These are phyloP conservation scores for Zalaria obscura DNA, from an alignment of 2,329 filamentous ascomycete genomes.

Conservation along the genomic window DNA sequence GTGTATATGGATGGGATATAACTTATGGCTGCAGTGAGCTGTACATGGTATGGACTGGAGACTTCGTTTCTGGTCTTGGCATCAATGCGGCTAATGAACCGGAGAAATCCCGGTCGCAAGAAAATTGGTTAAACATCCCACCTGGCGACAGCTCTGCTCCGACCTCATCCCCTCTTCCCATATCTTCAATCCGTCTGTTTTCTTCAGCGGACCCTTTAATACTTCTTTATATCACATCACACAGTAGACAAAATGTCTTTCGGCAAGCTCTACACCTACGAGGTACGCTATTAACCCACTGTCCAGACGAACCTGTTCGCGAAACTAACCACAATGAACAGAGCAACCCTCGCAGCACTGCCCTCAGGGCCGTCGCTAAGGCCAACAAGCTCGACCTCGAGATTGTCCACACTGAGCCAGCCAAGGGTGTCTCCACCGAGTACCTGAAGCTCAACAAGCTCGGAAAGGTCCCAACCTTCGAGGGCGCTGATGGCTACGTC, in stretches of 20 bases:
- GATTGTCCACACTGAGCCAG: conserved; percentile 56
- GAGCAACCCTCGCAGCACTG: conserved; percentile 81
- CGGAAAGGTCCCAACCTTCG: conserved; percentile 84
- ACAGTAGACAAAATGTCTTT: conserved; percentile 42
- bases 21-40: too few species aligned
- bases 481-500: conserved; percentile 79
- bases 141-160: conserved; percentile 9
- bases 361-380: conserved; percentile 88
- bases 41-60: too few species aligned
- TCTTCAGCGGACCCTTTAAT: conserved; percentile 3
- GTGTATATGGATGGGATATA: background rate
- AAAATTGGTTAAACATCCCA: background rate
- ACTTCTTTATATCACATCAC: conserved; percentile 3
- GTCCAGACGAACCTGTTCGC: conserved; percentile 6
- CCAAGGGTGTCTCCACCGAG: conserved; percentile 52
- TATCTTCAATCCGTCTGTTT: conserved; percentile 18
- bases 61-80: too few species aligned
- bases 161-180: conserved; percentile 12
- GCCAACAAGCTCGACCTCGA: conserved; percentile 91
- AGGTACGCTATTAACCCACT: conserved; percentile 41
- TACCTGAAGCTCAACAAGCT: conserved; percentile 79
- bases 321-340: conserved; percentile 21
- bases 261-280: conserved; percentile 88
- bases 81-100: too few species aligned
- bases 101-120: too few species aligned